These are phyloP conservation scores for Paraconiothyrium sp. DNA, from an alignment of 2,329 filamentous ascomycete genomes.

Conservation along the genomic window DNA sequence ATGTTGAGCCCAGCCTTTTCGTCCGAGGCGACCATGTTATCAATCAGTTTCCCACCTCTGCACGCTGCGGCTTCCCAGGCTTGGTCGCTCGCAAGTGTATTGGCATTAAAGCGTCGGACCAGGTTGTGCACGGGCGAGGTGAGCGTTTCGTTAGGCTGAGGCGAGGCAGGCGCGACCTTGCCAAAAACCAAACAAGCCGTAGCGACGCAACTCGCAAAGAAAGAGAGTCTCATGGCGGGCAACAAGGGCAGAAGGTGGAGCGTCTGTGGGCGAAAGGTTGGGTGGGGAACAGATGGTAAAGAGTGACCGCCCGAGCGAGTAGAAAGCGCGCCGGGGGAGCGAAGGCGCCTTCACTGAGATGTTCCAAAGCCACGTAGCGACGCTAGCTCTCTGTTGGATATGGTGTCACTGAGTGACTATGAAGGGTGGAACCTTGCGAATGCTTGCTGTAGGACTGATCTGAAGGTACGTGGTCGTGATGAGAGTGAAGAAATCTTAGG, in stretches of 20 bases:
- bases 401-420: too few species aligned
- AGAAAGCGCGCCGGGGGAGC: too few species aligned
- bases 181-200: not conserved
- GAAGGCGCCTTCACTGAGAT: too few species aligned
- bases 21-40: not conserved
- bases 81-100: not conserved
- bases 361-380: too few species aligned
- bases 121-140: not conserved
- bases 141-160: not conserved
- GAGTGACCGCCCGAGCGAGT: too few species aligned
- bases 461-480: too few species aligned
- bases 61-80: not conserved
- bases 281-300: too few species aligned
- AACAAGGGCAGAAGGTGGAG: not conserved
- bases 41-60: not conserved
- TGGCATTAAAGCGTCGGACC: not conserved
- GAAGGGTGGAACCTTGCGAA: too few species aligned
- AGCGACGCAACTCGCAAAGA: not conserved
- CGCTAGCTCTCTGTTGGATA: too few species aligned
- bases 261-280: not conserved
- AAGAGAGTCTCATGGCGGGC: not conserved
- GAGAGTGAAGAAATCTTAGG: too few species aligned
- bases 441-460: too few species aligned
- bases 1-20: slow-evolving; percentile 1
- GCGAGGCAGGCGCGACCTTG: not conserved